Evolutionary conservation across 176 grass and related monocot species (phyloP).

Genomic region (Pharus latifolius): DNA sequence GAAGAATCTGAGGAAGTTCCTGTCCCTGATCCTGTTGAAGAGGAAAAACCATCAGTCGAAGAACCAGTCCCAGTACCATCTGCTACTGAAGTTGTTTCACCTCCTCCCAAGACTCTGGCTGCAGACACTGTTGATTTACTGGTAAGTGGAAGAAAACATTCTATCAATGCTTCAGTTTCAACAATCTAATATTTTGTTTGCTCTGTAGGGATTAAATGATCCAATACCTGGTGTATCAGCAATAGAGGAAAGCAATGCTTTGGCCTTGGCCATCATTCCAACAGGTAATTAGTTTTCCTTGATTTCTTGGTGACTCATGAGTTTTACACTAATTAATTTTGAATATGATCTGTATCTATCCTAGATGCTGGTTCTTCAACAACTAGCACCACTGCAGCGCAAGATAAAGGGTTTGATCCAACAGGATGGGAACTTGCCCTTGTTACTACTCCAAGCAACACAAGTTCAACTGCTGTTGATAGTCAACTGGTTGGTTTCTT

Average conservation of each 20-base stretch:
- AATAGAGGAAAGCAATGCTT: conserved; percentile 90
- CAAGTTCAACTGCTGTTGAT: conserved; percentile 32
- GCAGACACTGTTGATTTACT: conserved; percentile 70
- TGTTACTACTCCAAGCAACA: conserved; percentile 76
- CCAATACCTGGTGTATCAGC: conserved; percentile 60
- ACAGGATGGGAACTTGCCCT: conserved; percentile 98
- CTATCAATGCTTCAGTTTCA: background rate
- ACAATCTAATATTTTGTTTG: conserved; percentile 7
- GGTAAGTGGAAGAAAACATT: conserved; percentile 35
- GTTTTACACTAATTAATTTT: background rate
- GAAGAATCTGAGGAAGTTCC: conserved; percentile 53
- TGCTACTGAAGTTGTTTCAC: conserved; percentile 41
- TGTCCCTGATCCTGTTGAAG: conserved; percentile 33
- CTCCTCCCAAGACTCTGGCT: conserved; percentile 21
- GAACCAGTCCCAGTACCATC: conserved; percentile 31
- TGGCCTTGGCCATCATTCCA: conserved; percentile 75
- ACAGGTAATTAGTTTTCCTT: conserved; percentile 30
- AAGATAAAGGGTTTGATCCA: conserved; percentile 95
- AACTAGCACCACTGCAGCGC: conserved; percentile 25
- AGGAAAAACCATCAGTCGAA: conserved; percentile 56
- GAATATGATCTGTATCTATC: conserved; percentile 11
- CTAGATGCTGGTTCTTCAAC: conserved; percentile 38
- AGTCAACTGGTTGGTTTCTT: conserved; percentile 70
- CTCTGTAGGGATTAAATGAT: conserved; percentile 64
- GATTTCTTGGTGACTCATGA: background rate